Conservation (phyloP, 2,329 filamentous ascomycete genomes). For the Macroventuria anomochaeta region DNA sequence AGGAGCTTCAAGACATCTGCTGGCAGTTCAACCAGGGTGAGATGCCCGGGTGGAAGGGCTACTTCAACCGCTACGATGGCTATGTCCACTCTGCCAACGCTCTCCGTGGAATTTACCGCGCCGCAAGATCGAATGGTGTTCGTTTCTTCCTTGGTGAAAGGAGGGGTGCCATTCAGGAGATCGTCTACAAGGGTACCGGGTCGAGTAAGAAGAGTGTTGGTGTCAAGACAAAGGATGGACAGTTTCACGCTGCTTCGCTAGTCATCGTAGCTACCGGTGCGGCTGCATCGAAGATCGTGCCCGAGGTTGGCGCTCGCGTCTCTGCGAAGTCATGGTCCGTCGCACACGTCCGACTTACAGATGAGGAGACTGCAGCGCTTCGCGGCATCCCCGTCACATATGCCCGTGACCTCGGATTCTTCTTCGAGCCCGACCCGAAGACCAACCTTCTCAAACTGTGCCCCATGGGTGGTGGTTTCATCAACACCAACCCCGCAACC, state of each 20-base stretch:
- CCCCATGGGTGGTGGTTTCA: conserved; percentile 63
- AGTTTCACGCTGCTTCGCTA: conserved; percentile 47
- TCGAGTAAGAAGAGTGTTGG: conserved; percentile 36
- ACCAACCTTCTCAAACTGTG: conserved; percentile 67
- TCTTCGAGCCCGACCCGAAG: conserved; percentile 68
- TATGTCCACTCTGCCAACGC: conserved; percentile 64
- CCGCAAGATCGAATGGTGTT: conserved; percentile 52
- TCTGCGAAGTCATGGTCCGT: conserved; percentile 66
- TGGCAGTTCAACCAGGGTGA: conserved; percentile 57
- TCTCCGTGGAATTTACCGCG: conserved; percentile 55
- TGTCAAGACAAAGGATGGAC: conserved; percentile 51
- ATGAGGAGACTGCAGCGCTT: conserved; percentile 61
- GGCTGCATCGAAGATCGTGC: conserved; percentile 55
- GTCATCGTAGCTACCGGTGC: conserved; percentile 63
- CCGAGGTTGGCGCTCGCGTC: conserved; percentile 58
- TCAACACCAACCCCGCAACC: conserved; percentile 55
- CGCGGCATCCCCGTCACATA: conserved; percentile 67
- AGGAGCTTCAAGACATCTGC: conserved; percentile 49
- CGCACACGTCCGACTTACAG: conserved; percentile 64
- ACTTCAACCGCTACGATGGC: conserved; percentile 64
- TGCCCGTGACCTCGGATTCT: conserved; percentile 67
- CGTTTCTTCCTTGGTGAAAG: conserved; percentile 54
- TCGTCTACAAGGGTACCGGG: conserved; percentile 48
- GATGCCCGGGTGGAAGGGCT: conserved; percentile 63
- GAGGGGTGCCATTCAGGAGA: conserved; percentile 47